phyloP scores from a whole-genome alignment of 176 grass and related monocot genomes.

The Rhipidocladum racemiflorum region DNA sequence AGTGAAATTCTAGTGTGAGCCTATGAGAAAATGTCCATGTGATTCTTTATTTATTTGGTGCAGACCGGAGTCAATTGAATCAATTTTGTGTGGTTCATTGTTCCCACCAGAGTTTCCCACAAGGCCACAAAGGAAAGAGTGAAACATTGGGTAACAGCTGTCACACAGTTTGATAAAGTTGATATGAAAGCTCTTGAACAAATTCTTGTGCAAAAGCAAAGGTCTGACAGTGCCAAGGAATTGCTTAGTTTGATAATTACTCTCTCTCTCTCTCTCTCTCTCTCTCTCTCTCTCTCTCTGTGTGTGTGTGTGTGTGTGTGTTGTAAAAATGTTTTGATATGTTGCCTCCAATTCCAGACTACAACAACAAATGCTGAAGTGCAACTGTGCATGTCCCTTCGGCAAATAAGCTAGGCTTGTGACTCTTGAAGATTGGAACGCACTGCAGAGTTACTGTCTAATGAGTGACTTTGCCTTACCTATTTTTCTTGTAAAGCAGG shows the following conservation, averaged over 20 bases:
- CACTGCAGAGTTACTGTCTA: constrained; percentile 21
- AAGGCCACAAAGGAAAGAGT: constrained; percentile 88
- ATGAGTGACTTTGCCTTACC: constrained; percentile 25
- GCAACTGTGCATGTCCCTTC: constrained; percentile 86
- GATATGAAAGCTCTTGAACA: constrained; percentile 96
- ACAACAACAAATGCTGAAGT: constrained; percentile 98
- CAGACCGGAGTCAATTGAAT: constrained; percentile 84
- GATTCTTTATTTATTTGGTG: constrained; percentile 36
- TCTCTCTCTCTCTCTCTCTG: too few species aligned
- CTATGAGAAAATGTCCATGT: background rate
- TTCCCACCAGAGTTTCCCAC: constrained; percentile 77
- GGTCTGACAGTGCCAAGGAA: constrained; percentile 41
- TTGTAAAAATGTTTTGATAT: constrained; percentile 34
- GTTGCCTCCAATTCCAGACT: constrained; percentile 63
- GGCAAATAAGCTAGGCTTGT: constrained; percentile 81
- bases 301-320: background rate
- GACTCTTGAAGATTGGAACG: constrained; percentile 27
- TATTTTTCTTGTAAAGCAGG: constrained; percentile 63
- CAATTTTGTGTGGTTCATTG: constrained; percentile 76
- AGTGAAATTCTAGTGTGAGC: background rate
- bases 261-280: too few species aligned
- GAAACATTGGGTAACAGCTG: constrained; percentile 89
- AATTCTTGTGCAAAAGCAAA: constrained; percentile 92
- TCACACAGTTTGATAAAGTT: constrained; percentile 82
- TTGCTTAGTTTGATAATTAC: constrained; percentile 24